phyloP scores from a whole-genome alignment of 2,329 filamentous ascomycete genomes.

The Rutstroemia sp. region DNA sequence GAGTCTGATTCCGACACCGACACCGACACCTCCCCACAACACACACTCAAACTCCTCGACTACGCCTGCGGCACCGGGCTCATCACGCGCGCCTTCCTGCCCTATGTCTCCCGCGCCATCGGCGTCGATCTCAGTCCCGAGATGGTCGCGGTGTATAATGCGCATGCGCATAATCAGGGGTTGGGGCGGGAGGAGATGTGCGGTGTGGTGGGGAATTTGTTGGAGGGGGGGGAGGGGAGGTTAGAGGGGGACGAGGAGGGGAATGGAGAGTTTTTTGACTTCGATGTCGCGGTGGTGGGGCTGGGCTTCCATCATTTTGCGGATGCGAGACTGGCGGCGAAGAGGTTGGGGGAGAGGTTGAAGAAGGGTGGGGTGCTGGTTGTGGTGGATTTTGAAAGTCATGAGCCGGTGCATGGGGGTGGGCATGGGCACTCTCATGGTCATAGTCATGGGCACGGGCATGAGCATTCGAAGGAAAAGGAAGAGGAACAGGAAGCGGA shows the following conservation, averaged over 20 bases:
- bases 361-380: conserved; percentile 59
- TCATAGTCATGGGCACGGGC: background rate
- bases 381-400: conserved; percentile 60
- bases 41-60: conserved; percentile 45
- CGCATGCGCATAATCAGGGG: conserved; percentile 47
- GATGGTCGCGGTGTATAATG: conserved; percentile 65
- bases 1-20: conserved; percentile 17
- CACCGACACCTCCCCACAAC: background rate
- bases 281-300: conserved; percentile 60
- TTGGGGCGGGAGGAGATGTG: conserved; percentile 44
- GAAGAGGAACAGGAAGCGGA: conserved; percentile 8
- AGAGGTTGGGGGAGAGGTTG: conserved; percentile 52
- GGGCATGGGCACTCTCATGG: no score
- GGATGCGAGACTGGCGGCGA: conserved; percentile 52
- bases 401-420: conserved; percentile 28
- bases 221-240: conserved; percentile 19
- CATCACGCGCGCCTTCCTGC: conserved; percentile 39
- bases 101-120: conserved; percentile 53
- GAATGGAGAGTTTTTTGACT: conserved; percentile 50
- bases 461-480: conserved; percentile 23
- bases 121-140: conserved; percentile 65
- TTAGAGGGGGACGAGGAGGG: background rate
- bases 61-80: conserved; percentile 70
- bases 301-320: conserved; percentile 62
- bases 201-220: conserved; percentile 51